Evolutionary conservation across 805 yeast genomes (phyloP).

Genomic region (Debaryomyces tyrocola): DNA sequence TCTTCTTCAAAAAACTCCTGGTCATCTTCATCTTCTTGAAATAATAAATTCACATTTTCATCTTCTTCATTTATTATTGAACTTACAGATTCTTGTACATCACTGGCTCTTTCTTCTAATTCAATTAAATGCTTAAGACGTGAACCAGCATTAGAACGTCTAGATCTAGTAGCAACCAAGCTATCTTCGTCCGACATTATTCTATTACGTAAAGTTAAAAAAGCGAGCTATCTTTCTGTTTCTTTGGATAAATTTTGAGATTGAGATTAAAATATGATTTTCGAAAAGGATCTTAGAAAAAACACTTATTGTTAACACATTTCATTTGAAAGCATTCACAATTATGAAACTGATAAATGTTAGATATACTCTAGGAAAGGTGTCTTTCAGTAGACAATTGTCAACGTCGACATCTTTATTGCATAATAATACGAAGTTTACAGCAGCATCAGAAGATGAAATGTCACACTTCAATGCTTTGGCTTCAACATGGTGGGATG

Average conservation of each 20-base stretch:
- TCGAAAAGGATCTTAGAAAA: neutral
- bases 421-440: constrained; percentile 12
- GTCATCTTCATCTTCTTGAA: constrained; percentile 50
- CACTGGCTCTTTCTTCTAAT: constrained; percentile 58
- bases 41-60: constrained; percentile 68
- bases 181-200: constrained; percentile 42
- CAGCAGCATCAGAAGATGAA: constrained; percentile 59
- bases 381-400: neutral
- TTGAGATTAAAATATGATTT: neutral
- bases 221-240: no score
- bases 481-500: constrained; percentile 99
- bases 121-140: constrained; percentile 71
- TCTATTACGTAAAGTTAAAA: no score
- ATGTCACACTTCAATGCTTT: constrained; percentile 77
- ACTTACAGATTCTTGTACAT: constrained; percentile 14
- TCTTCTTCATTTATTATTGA: constrained; percentile 60
- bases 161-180: constrained; percentile 70
- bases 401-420: neutral
- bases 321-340: neutral
- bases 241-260: no score
- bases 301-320: neutral
- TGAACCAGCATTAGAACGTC: constrained; percentile 90
- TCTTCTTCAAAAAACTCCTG: constrained; percentile 31
- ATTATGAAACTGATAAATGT: neutral
- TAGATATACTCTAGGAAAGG: neutral